A percentile compares a stretch with the other conserved stretches of the same genome.
Conservation (phyloP, 2,329 filamentous ascomycete species). For the Colletotrichum sojae region DNA sequence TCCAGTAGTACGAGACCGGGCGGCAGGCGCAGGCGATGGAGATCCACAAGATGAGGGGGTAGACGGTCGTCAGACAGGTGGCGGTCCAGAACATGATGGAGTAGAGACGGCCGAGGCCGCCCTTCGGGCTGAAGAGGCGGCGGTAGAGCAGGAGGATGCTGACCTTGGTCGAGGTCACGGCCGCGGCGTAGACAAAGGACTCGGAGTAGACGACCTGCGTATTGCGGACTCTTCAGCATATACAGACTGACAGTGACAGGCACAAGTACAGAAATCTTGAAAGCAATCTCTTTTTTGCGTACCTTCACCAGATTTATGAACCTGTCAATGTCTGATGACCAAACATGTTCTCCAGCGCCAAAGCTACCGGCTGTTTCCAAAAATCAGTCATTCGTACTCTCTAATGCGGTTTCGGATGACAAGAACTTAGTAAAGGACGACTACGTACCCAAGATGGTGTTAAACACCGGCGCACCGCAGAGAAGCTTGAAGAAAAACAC, state of each 20-base stretch:
- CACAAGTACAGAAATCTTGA: neutral
- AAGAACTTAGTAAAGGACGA: too few species aligned
- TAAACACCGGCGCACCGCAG: neutral
- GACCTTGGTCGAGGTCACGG: constrained; percentile 32
- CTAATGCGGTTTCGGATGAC: too few species aligned
- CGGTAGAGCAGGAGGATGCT: constrained; percentile 37
- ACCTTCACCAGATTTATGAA: constrained; percentile 14
- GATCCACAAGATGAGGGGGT: constrained; percentile 33
- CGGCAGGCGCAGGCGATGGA: constrained; percentile 30
- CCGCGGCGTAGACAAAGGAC: constrained; percentile 32
- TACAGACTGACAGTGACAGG: neutral
- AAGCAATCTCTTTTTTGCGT: neutral
- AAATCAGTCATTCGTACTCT: neutral
- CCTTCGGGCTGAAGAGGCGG: constrained; percentile 17
- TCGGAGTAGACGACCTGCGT: constrained; percentile 34
- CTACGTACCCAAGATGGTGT: constrained; percentile 8
- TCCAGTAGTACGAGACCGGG: constrained; percentile 30
- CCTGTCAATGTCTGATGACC: neutral
- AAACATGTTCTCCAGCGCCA: constrained; percentile 8
- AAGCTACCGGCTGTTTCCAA: neutral
- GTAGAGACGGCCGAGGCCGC: neutral
- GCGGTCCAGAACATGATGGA: constrained; percentile 20
- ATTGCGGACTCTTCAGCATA: neutral
- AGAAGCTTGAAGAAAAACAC: neutral
- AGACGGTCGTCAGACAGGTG: constrained; percentile 12